Conservation (phyloP, 139 green algal species). For the Tetradesmus lagerheimii region DNA sequence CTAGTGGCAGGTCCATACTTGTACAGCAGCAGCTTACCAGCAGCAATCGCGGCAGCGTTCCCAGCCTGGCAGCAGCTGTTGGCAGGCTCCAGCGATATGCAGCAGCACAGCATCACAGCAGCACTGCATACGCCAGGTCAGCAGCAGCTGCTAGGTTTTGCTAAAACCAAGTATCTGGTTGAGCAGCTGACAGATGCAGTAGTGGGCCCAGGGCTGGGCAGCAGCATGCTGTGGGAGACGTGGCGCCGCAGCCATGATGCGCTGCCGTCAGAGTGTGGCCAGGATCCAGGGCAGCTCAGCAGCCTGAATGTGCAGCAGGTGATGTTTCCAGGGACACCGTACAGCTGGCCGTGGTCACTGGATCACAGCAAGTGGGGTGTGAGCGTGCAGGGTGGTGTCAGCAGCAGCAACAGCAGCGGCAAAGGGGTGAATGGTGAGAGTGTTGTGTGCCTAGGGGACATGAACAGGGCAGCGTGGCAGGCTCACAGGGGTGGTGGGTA, state of each 20-base stretch:
- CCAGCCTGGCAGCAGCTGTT: slow-evolving; percentile 8
- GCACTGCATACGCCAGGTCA: not conserved
- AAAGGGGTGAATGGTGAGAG: not conserved
- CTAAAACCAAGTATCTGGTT: not conserved
- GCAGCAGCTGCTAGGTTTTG: slow-evolving; percentile 6
- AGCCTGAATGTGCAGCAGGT: slow-evolving; percentile 36
- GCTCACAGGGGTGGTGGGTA: slow-evolving; percentile 26
- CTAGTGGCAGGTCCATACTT: slow-evolving; percentile 41
- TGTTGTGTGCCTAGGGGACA: slow-evolving; percentile 34
- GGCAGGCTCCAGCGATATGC: not conserved
- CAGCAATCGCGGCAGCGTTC: not conserved
- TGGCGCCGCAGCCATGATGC: slow-evolving; percentile 45
- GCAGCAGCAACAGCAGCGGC: not conserved
- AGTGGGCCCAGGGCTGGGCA: not conserved
- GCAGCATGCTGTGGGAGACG: slow-evolving; percentile 44
- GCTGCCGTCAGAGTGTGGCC: slow-evolving; percentile 19
- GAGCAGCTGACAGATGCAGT: slow-evolving; percentile 25
- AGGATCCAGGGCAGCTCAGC: not conserved
- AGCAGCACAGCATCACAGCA: not conserved
- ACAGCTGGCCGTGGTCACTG: not conserved
- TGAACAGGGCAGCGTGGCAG: slow-evolving; percentile 44
- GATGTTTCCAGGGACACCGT: not conserved
- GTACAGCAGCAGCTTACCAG: slow-evolving; percentile 25
- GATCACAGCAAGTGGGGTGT: slow-evolving; percentile 51
- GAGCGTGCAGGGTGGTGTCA: not conserved